Percentiles rank a stretch among this genome's conserved stretches.
These are phyloP conservation scores for Cyberlindnera maclurae DNA, from an alignment of 805 yeast species.

Conservation along the genomic window DNA sequence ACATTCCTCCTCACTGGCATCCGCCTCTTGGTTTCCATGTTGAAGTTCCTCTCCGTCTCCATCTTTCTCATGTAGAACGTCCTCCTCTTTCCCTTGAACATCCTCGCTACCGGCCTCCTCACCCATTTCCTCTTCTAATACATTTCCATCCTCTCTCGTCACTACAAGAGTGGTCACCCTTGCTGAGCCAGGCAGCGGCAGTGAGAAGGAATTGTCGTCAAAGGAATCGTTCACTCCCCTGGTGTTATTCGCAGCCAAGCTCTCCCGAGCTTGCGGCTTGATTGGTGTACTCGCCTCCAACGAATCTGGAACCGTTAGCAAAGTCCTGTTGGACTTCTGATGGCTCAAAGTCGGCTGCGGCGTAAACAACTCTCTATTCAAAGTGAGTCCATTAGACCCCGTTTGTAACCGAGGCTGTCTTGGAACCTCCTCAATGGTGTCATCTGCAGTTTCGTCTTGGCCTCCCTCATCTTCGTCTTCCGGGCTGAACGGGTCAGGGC, in stretches of 20 bases:
- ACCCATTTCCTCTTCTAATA: background rate
- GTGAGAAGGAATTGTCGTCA: conserved; percentile 45
- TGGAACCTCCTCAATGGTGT: conserved; percentile 2
- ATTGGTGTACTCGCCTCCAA: conserved; percentile 15
- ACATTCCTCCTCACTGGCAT: conserved; percentile 1
- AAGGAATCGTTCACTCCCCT: conserved; percentile 5
- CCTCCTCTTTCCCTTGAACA: background rate
- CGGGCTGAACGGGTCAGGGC: conserved; percentile 55
- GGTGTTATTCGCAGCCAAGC: conserved; percentile 2
- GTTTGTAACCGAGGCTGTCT: conserved; percentile 3
- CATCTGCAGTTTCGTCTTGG: conserved; percentile 5
- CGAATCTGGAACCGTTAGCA: conserved; percentile 1
- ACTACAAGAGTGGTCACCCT: conserved; percentile 1
- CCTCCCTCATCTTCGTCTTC: conserved; percentile 13
- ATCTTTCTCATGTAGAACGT: background rate
- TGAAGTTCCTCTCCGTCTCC: background rate
- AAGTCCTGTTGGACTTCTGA: conserved; percentile 12
- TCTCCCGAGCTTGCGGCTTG: conserved; percentile 4
- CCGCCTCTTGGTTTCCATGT: conserved; percentile 5
- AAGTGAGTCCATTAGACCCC: conserved; percentile 7
- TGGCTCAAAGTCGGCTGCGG: conserved; percentile 13
- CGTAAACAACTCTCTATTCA: conserved; percentile 7
- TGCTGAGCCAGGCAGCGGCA: conserved; percentile 33
- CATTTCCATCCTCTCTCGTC: background rate
- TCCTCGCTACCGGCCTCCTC: background rate